Percentiles rank a stretch among this genome's conserved stretches.
Conservation (phyloP, 2,329 filamentous ascomycete genomes). For the Aspergillus candidus region DNA sequence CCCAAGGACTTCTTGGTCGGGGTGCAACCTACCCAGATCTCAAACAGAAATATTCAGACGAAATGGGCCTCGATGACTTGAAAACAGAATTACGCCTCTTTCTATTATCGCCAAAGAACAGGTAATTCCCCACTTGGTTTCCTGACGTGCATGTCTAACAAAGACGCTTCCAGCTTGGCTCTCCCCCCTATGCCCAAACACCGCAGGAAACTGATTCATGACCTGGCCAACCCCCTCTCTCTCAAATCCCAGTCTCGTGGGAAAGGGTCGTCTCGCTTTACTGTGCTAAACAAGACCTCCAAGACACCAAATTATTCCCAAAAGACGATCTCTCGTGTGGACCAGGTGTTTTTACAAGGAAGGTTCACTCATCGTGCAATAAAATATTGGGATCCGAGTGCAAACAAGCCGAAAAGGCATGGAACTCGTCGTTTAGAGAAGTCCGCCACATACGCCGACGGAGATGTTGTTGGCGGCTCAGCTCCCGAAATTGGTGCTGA, state of each 20-base stretch:
- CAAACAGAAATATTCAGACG: slow-evolving; percentile 64
- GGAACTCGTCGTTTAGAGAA: slow-evolving; percentile 35
- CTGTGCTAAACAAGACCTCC: slow-evolving; percentile 68
- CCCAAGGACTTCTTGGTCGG: slow-evolving; percentile 57
- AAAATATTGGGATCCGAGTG: slow-evolving; percentile 20
- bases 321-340: slow-evolving; percentile 45
- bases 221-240: slow-evolving; percentile 66
- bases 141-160: slow-evolving; percentile 2
- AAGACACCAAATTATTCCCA: slow-evolving; percentile 59
- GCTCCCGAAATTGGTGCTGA: slow-evolving; percentile 77
- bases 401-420: slow-evolving; percentile 16
- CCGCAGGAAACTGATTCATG: slow-evolving; percentile 72
- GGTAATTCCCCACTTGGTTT: slow-evolving; percentile 43
- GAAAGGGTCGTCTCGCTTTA: slow-evolving; percentile 64
- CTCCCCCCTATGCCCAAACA: slow-evolving; percentile 80
- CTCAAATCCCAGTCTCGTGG: slow-evolving; percentile 82
- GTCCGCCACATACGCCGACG: slow-evolving; percentile 64
- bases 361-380: slow-evolving; percentile 24
- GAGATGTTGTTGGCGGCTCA: slow-evolving; percentile 78
- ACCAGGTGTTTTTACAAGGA: slow-evolving; percentile 32
- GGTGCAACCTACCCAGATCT: slow-evolving; percentile 55
- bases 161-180: slow-evolving; percentile 49
- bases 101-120: slow-evolving; percentile 56
- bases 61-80: slow-evolving; percentile 65
- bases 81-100: slow-evolving; percentile 68